Evolutionary conservation across 164 flowering plant species (phyloP), one percentile per base, ranked within the genome.

Genomic region (Tetracentron sinense): DNA sequence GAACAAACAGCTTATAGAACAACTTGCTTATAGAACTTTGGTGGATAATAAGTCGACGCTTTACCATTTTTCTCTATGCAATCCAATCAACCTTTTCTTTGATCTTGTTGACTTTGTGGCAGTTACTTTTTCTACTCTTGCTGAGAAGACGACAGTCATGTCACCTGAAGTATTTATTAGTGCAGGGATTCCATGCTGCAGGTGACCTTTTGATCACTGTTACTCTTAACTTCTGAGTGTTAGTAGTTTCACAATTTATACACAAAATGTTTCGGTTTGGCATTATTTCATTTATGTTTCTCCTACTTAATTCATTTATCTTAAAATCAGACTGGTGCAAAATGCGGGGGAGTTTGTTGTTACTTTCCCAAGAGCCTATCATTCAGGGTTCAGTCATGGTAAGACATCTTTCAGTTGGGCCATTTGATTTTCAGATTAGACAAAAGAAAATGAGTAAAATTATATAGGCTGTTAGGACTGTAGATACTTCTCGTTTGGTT

Each of bases 341-440:
- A 95, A 95, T 78, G 83, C 95, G 57, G 99, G 99, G 62, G 99
- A 95, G 67, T 95, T 88, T 79, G 99, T 95, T 55, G 92, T 95
- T 74, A 95, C 99, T 42, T 95, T 95, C 64, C 99, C 99, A 54
- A 79, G 99, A 74, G 99, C 99, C 42, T 95, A 95, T 77, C 99
- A 95, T 80, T 84, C 92, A 42, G 99, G 99, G 35, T 95, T 95
- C 66, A 95, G 99, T 72, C 99, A 92, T 72, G 99, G 99, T 95
- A 69, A 74, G 86, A 48, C 61, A 55, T 55, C 42, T 25, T 68
- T 54, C 21, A 48, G 63, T 69, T 66, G 26, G 50, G 20, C 16
- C 17, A 27, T 23, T 38, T 44, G 54, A 6, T 23, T 11, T 47
- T 48, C 14, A 25, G n/a, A 8, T 64, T 51, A 44, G 42, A 58